Conservation (phyloP, 2,329 filamentous ascomycete genomes). For the Gliomastix tumulicola region DNA sequence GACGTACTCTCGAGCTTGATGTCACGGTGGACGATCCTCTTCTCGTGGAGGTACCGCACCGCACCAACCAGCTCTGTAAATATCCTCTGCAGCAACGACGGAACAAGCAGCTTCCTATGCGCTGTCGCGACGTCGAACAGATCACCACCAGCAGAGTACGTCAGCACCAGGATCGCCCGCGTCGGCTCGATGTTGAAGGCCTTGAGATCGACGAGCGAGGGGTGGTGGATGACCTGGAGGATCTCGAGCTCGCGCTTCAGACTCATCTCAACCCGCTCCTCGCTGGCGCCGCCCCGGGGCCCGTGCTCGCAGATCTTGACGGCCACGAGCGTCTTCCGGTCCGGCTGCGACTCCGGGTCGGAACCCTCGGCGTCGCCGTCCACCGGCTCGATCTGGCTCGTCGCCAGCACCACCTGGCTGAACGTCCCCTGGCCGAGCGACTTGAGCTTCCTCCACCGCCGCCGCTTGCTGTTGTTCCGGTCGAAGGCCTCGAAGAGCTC, state of each 20-base stretch:
- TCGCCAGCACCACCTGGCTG: slow-evolving; percentile 87
- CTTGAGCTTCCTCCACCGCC: slow-evolving; percentile 73
- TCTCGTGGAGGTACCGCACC: slow-evolving; percentile 75
- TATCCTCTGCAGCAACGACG: slow-evolving; percentile 69
- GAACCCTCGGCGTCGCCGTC: slow-evolving; percentile 27
- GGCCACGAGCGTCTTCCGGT: slow-evolving; percentile 76
- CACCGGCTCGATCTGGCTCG: slow-evolving; percentile 57
- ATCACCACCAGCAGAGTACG: slow-evolving; percentile 90
- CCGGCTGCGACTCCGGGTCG: slow-evolving; percentile 15
- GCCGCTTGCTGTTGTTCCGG: slow-evolving; percentile 60
- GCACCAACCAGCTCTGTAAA: slow-evolving; percentile 86
- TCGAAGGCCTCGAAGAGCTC: slow-evolving; percentile 68
- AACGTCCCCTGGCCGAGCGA: slow-evolving; percentile 90
- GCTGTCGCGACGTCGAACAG: slow-evolving; percentile 85
- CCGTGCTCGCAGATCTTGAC: slow-evolving; percentile 96
- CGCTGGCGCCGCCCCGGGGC: slow-evolving; percentile 85
- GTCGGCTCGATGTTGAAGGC: slow-evolving; percentile 83
- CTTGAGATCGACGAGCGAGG: slow-evolving; percentile 83
- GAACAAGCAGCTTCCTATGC: slow-evolving; percentile 59
- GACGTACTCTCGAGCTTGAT: slow-evolving; percentile 90
- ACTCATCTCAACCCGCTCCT: slow-evolving; percentile 87
- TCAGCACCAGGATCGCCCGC: slow-evolving; percentile 77
- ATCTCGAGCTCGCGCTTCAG: slow-evolving; percentile 94
- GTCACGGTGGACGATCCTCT: slow-evolving; percentile 89
- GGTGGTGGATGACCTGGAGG: slow-evolving; percentile 80